Evolutionary conservation across 306 rosid genomes (phyloP).

Genomic region (Castanea sativa): DNA sequence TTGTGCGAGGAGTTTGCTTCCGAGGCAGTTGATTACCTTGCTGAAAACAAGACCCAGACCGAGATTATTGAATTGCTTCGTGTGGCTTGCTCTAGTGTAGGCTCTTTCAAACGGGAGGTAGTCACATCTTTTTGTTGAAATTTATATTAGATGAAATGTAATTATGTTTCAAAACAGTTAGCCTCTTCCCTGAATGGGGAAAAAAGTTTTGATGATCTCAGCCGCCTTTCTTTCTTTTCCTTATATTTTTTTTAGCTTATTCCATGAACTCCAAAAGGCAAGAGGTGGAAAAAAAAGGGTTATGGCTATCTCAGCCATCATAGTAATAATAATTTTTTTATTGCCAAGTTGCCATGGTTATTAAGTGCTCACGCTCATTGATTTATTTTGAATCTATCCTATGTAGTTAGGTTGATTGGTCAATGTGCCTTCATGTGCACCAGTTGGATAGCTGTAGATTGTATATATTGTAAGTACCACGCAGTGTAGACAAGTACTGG

Average conservation of each 20-base stretch:
- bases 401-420: not conserved
- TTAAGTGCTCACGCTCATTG: not conserved
- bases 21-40: slow-evolving; percentile 65
- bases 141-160: not conserved
- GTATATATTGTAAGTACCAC: slow-evolving; percentile 1
- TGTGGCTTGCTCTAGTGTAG: slow-evolving; percentile 41
- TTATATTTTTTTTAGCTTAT: too few species aligned
- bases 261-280: not conserved
- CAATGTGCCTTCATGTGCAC: not conserved
- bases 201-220: not conserved
- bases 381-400: not conserved
- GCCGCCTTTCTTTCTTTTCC: not conserved
- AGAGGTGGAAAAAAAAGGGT: not conserved
- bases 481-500: not conserved
- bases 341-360: not conserved
- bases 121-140: not conserved
- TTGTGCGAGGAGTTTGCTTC: slow-evolving; percentile 71
- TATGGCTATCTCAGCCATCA: not conserved
- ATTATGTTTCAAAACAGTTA: not conserved
- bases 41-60: slow-evolving; percentile 59
- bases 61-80: slow-evolving; percentile 63
- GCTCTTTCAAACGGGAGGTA: slow-evolving; percentile 50
- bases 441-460: not conserved
- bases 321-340: not conserved
- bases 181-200: too few species aligned